Base-by-base conservation (phyloP, 495 filamentous ascomycete species). In the Penicillium herquei region DNA sequence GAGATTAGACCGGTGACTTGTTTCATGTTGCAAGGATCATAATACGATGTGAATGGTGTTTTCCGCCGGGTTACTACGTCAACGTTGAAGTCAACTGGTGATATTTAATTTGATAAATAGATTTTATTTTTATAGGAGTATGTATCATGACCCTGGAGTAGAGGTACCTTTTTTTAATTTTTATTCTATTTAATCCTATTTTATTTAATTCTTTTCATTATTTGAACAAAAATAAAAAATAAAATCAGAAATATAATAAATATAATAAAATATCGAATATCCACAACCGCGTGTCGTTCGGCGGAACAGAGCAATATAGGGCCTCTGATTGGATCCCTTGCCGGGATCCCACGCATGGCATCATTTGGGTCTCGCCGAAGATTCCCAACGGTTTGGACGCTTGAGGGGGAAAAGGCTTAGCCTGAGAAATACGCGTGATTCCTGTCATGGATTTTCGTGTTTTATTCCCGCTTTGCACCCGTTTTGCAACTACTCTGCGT, bases 21-120 rank as follows among this genome's bases (percentile, higher is more conserved):
- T 52, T 52, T 52, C 50, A 52, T 41, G 18, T 52, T 47, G 12
- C 39, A 43, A 65, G 55, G 26, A 40, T 35, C 18, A 37, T 52
- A 18, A 53, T 50, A 52, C 34, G 1, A 35, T 59, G 42, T 68
- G 65, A 67, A 64, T 67, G 64, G 61, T 53, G 48, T 64, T 54
- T 30, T 39, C 42, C 64, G 64, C 64, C 64, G 54, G 21, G 21
- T 26, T 26, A 26, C 21, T 26, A 26, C 21, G 4, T 26, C 21
- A 26, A 26, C 4, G 21, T 26, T 26, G 1, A n/a, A n/a, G n/a
- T n/a, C n/a, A n/a, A n/a, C n/a, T n/a, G n/a, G n/a, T n/a, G n/a
- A n/a, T 26, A 26, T 26, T 26, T 26, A 26, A 26, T 26, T 26
- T 26, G 21, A 26, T 26, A 26, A 4, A 26, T 26, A 26, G 1